Conservation (phyloP, 495 filamentous ascomycete genomes). For the Daldinia vernicosa region DNA sequence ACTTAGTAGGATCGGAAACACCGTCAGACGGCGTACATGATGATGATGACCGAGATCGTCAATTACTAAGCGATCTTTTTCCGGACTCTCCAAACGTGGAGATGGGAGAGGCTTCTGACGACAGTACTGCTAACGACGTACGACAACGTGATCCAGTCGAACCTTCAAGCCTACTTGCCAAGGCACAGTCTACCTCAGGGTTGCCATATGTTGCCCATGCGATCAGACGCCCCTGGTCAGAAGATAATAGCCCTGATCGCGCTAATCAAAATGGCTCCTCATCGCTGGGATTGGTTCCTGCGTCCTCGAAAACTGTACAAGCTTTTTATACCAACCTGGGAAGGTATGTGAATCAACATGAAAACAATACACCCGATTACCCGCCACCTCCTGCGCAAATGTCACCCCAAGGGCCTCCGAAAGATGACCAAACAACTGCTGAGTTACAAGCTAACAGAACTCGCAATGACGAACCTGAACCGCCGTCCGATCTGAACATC, state of each 20-base stretch:
- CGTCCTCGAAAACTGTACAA: background rate
- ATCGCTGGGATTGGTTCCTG: background rate
- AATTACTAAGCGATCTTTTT: background rate
- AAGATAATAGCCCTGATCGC: background rate
- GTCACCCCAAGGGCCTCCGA: background rate
- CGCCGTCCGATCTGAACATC: background rate
- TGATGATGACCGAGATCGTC: background rate
- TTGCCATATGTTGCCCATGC: background rate
- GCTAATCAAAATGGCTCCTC: background rate
- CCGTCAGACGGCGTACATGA: background rate
- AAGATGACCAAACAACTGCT: background rate
- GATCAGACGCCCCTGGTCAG: constrained; percentile 1
- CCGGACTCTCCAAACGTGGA: background rate
- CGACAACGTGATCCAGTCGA: background rate
- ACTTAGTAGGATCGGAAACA: background rate
- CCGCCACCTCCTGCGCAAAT: background rate
- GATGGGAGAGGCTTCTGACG: background rate
- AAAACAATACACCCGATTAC: background rate
- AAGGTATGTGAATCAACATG: background rate
- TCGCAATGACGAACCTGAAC: background rate
- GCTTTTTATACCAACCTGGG: background rate
- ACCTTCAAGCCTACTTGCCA: background rate
- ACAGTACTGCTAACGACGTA: background rate
- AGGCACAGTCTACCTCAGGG: background rate
- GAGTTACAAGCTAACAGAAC: background rate